Base-by-base conservation (phyloP, 116 monocot genomes). In the Trichopus zeylanicus region DNA sequence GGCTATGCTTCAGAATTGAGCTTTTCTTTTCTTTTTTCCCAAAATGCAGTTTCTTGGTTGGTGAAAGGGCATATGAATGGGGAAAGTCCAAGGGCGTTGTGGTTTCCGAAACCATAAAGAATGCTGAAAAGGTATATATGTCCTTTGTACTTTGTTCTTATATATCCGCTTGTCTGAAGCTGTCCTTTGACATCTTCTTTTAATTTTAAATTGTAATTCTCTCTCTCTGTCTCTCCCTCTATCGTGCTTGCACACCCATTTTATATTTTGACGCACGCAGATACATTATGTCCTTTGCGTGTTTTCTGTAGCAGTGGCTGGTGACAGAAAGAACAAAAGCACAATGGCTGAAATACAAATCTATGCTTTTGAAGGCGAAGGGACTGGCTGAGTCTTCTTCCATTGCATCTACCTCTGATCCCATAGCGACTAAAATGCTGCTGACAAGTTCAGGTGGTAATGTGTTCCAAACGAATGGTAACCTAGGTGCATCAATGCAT, bases 21-120 rank as follows among this genome's bases (percentile, higher is more conserved):
- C n/a, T 42, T 13, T 3, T 2, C 12, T n/a, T 12, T 13, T 42
- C n/a, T 28, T 60, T 6, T 55, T 56, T 52, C 19, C 48, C 18
- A n/a, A n/a, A n/a, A n/a, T 56, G 31, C 52, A 95, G 95, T 51
- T 84, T 95, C 74, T 82, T 95, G 79, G 95, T 73, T 65, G 90
- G 90, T 67, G 79, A 95, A 70, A 90, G 95, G 22, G 95, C 90
- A 51, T 78, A 81, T 49, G 62, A 84, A 59, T 95, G 95, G 95
- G 95, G 81, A 48, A 95, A 68, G 52, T 65, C 69, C 13, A 90
- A 70, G 46, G 95, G 95, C 16, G 53, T 95, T 24, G 46, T 46
- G 24, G 47, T 77, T 55, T 65, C 78, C 18, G 70, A 19, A 65
- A 65, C 73, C 29, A 33, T 75, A 58, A 57, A 69, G 53, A 84